Base-by-base conservation (phyloP, 805 yeast genomes). In the Cyberlindnera galapagoensis region DNA sequence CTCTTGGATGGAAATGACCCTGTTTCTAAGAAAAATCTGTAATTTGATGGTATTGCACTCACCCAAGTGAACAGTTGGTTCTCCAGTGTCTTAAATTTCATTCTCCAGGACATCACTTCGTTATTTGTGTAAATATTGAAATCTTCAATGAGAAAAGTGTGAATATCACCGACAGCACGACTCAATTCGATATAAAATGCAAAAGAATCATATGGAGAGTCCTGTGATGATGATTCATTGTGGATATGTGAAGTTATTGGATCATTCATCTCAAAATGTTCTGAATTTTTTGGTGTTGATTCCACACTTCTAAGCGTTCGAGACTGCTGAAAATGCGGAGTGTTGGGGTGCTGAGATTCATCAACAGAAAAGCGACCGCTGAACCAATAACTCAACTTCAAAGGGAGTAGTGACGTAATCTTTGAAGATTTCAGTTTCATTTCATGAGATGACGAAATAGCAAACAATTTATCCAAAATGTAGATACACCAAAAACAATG, bases 401-500 rank as follows among this genome's bases (percentile, higher is more conserved):
- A 22, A 5, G 52, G 52, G 7, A 47, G 22, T 7, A 45, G 27
- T 6, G 50, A 35, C 1, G 38, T 40, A 16, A 44, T 34, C 15
- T 38, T 44, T 8, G 24, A 18, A 4, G 47, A 30, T 14, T 37
- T 45, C 15, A 47, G 33, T 20, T 47, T 47, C 43, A 46, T 39
- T 16, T 47, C 47, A 28, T 47, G 46, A 2, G 51, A 46, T 6
- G 52, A 44, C 3, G 47, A 44, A 4, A 47, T 42, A 4, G 51
- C 46, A 29, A 39, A 47, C 7, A 46, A 31, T 31, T 47, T 47
- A 18, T 47, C 52, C 21, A 47, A 28, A 8, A 44, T 40, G 22
- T 40, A 47, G 12, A 47, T 41, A 21, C 49, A 46, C 52, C 52
- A 47, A 22, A 42, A 47, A 18, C 52, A 47, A 35, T 45, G 47